Base-by-base conservation (phyloP, 1,139 yeast species). In the Pichia terricola region DNA sequence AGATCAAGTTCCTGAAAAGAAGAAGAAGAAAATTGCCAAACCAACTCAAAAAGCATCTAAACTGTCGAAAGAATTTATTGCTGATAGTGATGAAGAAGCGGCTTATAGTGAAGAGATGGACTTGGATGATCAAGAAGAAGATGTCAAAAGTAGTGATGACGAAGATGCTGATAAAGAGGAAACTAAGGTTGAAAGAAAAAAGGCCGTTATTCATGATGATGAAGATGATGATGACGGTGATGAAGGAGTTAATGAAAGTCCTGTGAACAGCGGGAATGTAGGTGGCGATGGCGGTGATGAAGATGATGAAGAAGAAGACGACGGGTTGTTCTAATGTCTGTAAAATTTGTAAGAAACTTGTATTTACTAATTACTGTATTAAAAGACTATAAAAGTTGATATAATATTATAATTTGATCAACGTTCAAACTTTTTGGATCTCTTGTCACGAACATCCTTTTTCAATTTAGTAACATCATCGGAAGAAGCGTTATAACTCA, bases 401-500 rank as follows among this genome's bases (percentile, higher is more conserved):
- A n/a, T n/a, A n/a, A n/a, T n/a, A n/a, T n/a, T n/a, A n/a, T n/a
- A n/a, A n/a, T n/a, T n/a, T n/a, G n/a, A n/a, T n/a, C n/a, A n/a
- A 40, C 50, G 55, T 50, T 61, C 64, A 40, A 48, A 62, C 44
- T 56, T 61, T 52, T 54, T 61, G 33, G 59, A 49, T 44, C 62
- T 71, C 49, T 70, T 61, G 31, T 66, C 62, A 58, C 73, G 75
- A 39, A 81, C 72, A 30, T 70, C 70, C 34, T 65, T 61, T 68
- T 77, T 81, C 64, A 72, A 67, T 6, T 58, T 58, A 9, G 56
- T 59, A 45, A 83, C 69, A 32, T 83, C 91, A 1, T 67, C 77
- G 42, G 66, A 63, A 8, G 72, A 60, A 22, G 94, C 88, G 56
- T 85, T 81, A 65, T 70, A 82, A 39, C 65, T 60, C 35, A 81